Base-by-base conservation (phyloP, 2,329 filamentous ascomycete genomes). In the Boeremia lycopersici region DNA sequence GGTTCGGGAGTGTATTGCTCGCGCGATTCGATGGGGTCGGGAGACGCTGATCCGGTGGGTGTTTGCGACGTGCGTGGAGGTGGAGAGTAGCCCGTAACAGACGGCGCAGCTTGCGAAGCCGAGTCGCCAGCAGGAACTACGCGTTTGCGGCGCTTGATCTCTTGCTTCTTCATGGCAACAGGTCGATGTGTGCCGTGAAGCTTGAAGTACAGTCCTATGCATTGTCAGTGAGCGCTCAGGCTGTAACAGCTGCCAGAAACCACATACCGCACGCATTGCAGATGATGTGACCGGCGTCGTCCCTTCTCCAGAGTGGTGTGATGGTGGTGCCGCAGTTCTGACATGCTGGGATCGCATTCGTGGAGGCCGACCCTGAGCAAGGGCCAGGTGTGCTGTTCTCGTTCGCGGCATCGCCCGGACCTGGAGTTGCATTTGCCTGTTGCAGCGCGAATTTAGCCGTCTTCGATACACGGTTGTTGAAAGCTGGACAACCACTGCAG, bases 251-350 rank as follows among this genome's bases (percentile, higher is more conserved):
- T 11, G n/a, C 12, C 11, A 17, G 12, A 2, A 11, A 9, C 11
- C 28, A 84, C 88, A 73, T 83, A 96, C 92, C 95, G 79, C 95
- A 99, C 46, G 95, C 95, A 76, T 99, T 99, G 79, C 95, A 99
- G 61, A 99, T 99, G 5, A 93, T 96, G 77, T 97, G 93, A 1
- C 95, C 95, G 64, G 88, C 88, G 75, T 96, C 93, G 71, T 98
- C 95, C 67, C 95, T 85, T 70, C 95, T 85, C 95, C 95, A 99
- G 12, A 99, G 81, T 12, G 95, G 95, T 36, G 95, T 99, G 50
- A 98, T 93, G 0, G 95, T 98, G 11, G 95, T 99, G 28, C 89
- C 90, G 74, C 95, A 99, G 69, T 99, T 99, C 72, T 98, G 93
- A 65, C 95, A 99, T 11, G 95, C 93, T 61, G 96, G 92, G 19